Evolutionary conservation across 768 basidiomycete genomes (phyloP), one percentile per base, ranked within the genome.

Genomic region (Termitomyces sp.): DNA sequence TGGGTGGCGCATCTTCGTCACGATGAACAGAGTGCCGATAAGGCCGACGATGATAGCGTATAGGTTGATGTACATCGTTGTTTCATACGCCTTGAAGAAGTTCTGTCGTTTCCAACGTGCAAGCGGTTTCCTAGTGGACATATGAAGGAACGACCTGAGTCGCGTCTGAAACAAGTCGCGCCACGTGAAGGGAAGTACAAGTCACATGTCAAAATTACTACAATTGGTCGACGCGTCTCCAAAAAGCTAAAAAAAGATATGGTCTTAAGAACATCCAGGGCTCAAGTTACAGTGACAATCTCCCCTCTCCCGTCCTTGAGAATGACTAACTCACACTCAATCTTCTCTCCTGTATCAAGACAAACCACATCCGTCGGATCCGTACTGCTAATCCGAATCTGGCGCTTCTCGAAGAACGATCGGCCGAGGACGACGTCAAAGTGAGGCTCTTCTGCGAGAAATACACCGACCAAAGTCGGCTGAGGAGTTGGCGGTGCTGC

Each of bases 381-480:
- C 40, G 88, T 76, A 0, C 88, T 76, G 68, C 89, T 92, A 32
- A 84, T 86, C 71, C 88, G 88, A 62, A 98, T 86, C 67, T 89
- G 88, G 63, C 93, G 79, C 66, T 81, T 86, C 79, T 89, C 89
- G 61, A 88, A 84, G 67, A 97, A 95, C 24, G 86, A 86, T 26
- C 95, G 80, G 1, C 95, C 95, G 6, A 98, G 82, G 5, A 98
- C 89, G 47, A 98, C 91, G 65, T 97, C 95, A 71, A 98, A 98
- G 67, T 98, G 94, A 0, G 89, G 87, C 69, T 97, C 95, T 68
- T 99, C 97, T 4, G 91, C 89, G 32, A 98, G 82, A 71, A 91
- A 95, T 9, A 98, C 95, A 0, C 83, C 67, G 24, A 87, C 69
- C 58, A 76, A 68, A 12, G 79, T 79, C 4, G 75, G 72, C 64